A percentile compares a stretch with the other conserved stretches of the same genome.
Conservation (phyloP, 1,139 yeast genomes). For the Nakaseomyces kungkrabaensis region DNA sequence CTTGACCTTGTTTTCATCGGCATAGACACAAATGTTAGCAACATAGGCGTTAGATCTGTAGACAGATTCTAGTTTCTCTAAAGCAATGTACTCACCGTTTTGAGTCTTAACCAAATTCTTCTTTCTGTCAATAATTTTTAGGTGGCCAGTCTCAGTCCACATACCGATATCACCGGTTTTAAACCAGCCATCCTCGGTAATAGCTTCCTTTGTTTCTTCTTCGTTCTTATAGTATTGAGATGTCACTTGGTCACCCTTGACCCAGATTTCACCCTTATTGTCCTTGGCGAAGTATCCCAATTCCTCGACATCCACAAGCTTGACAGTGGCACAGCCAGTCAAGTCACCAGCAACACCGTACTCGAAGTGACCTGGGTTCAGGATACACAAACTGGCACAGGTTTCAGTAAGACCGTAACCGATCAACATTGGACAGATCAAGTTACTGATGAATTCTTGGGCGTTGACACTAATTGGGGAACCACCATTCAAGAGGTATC, state of each 20-base stretch:
- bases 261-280: slow-evolving; percentile 84
- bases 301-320: slow-evolving; percentile 83
- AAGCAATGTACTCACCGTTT: slow-evolving; percentile 95
- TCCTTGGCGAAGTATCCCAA: slow-evolving; percentile 88
- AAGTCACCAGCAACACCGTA: slow-evolving; percentile 75
- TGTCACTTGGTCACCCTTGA: slow-evolving; percentile 65
- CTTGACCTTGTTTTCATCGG: slow-evolving; percentile 76
- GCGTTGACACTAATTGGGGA: slow-evolving; percentile 81
- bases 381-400: slow-evolving; percentile 77
- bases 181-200: slow-evolving; percentile 76
- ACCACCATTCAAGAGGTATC: slow-evolving; percentile 80
- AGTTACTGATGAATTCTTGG: slow-evolving; percentile 66
- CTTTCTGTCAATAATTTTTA: slow-evolving; percentile 83
- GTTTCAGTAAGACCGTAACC: slow-evolving; percentile 98
- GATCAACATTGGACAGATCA: slow-evolving; percentile 78
- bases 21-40: slow-evolving; percentile 80
- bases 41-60: slow-evolving; percentile 79
- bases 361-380: slow-evolving; percentile 56
- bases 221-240: slow-evolving; percentile 75
- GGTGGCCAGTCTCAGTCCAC: slow-evolving; percentile 74
- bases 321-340: slow-evolving; percentile 78
- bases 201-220: slow-evolving; percentile 68
- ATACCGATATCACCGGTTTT: slow-evolving; percentile 95
- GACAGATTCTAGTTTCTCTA: slow-evolving; percentile 78
- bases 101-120: slow-evolving; percentile 92